A percentile compares a stretch with the other conserved stretches of the same genome.
These are phyloP conservation scores for Syzygium aromaticum DNA, from an alignment of 345 rosid species.

Conservation along the genomic window DNA sequence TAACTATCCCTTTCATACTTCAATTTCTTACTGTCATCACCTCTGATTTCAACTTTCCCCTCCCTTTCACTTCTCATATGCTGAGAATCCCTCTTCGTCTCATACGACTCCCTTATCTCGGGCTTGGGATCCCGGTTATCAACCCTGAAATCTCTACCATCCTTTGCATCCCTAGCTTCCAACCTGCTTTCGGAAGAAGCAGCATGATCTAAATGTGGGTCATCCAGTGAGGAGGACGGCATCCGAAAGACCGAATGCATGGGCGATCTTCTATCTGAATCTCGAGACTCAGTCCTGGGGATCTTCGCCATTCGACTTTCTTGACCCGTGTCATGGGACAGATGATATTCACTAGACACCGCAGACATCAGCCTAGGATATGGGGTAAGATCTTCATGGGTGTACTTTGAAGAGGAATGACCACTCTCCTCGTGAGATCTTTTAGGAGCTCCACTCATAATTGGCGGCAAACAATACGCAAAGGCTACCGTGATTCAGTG, in stretches of 20 bases:
- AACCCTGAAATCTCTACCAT: slow-evolving; percentile 37
- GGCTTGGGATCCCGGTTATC: slow-evolving; percentile 53
- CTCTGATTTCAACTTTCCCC: slow-evolving; percentile 49
- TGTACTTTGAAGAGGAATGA: slow-evolving; percentile 60
- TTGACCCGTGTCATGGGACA: slow-evolving; percentile 38
- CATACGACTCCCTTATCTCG: slow-evolving; percentile 56
- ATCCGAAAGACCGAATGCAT: slow-evolving; percentile 47
- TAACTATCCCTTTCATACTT: slow-evolving; percentile 49
- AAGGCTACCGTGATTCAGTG: background rate
- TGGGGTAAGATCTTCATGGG: slow-evolving; percentile 54
- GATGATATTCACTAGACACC: slow-evolving; percentile 43
- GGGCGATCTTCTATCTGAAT: slow-evolving; percentile 77
- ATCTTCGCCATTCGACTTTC: slow-evolving; percentile 57
- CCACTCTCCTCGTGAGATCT: slow-evolving; percentile 80
- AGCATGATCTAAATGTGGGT: slow-evolving; percentile 48
- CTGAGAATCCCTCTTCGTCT: slow-evolving; percentile 68
- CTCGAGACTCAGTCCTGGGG: slow-evolving; percentile 67
- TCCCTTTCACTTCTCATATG: slow-evolving; percentile 63
- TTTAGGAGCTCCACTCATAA: slow-evolving; percentile 75
- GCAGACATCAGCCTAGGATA: slow-evolving; percentile 55
- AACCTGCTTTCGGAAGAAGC: slow-evolving; percentile 31
- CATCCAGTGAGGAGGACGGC: slow-evolving; percentile 40
- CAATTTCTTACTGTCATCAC: slow-evolving; percentile 59
- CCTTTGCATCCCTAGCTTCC: slow-evolving; percentile 65
- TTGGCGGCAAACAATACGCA: background rate